Evolutionary conservation across 2,329 filamentous ascomycete genomes (phyloP).

Genomic region (Pyrenophora teres): DNA sequence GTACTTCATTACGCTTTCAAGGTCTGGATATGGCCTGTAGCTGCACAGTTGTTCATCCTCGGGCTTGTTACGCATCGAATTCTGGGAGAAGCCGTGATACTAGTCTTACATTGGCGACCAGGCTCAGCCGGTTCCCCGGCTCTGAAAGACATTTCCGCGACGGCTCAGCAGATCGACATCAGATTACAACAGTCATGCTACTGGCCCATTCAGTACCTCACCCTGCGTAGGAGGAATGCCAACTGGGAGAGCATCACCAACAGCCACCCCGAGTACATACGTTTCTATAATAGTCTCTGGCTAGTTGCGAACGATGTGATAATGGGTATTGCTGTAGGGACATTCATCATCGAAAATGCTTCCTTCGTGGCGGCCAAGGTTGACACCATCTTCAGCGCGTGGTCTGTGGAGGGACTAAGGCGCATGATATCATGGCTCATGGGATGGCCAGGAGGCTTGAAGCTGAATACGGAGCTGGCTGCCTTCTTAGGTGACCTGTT

Average conservation of each 20-base stretch:
- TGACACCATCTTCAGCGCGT: constrained; percentile 73
- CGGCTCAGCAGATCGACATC: constrained; percentile 96
- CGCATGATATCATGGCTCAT: constrained; percentile 93
- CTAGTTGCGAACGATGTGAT: constrained; percentile 98
- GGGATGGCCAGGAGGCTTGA: constrained; percentile 85
- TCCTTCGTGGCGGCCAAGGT: constrained; percentile 81
- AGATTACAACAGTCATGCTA: constrained; percentile 98
- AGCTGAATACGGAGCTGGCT: constrained; percentile 91
- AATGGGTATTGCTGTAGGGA: constrained; percentile 93
- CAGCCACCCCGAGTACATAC: constrained; percentile 95
- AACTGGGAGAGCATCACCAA: constrained; percentile 96
- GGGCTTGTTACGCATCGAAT: constrained; percentile 79
- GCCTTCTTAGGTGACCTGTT: constrained; percentile 95
- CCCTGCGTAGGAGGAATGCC: constrained; percentile 81
- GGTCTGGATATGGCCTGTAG: constrained; percentile 76
- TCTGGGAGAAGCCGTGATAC: constrained; percentile 76
- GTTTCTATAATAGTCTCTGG: constrained; percentile 99
- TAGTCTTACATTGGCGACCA: constrained; percentile 81
- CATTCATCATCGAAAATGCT: constrained; percentile 95
- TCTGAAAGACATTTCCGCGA: constrained; percentile 93
- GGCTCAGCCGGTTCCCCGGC: constrained; percentile 75
- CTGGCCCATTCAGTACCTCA: constrained; percentile 96
- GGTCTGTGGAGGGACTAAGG: constrained; percentile 86
- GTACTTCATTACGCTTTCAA: constrained; percentile 73
- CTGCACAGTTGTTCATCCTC: constrained; percentile 73